These are phyloP conservation scores for Medicago ruthenica DNA, from an alignment of 306 rosid species.

Conservation along the genomic window DNA sequence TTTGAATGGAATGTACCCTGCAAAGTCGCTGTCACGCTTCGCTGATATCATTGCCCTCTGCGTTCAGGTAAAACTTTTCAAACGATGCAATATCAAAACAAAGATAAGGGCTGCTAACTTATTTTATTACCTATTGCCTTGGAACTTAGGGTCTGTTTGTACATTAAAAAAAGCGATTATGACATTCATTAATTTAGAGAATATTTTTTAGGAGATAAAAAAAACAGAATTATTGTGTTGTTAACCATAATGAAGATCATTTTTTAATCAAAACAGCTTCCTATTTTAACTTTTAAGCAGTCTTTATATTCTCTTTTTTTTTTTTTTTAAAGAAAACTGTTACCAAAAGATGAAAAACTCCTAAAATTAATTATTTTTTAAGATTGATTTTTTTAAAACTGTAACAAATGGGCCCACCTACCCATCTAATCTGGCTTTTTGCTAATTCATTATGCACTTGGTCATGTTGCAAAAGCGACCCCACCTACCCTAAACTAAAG, in stretches of 20 bases:
- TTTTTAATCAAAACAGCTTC: too few species aligned
- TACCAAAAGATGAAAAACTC: too few species aligned
- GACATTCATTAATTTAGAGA: too few species aligned
- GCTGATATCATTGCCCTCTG: constrained; percentile 94
- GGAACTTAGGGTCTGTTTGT: not conserved
- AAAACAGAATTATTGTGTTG: too few species aligned
- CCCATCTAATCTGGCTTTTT: not conserved
- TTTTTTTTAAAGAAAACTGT: too few species aligned
- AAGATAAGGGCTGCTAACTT: constrained; percentile 8
- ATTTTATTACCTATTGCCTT: constrained; percentile 10
- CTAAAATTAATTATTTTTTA: too few species aligned
- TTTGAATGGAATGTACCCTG: constrained; percentile 94
- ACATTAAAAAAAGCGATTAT: too few species aligned
- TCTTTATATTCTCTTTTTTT: too few species aligned
- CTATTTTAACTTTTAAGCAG: too few species aligned
- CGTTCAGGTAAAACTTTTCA: constrained; percentile 76
- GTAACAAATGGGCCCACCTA: not conserved
- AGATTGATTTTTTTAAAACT: too few species aligned
- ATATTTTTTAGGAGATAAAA: too few species aligned
- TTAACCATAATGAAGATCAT: too few species aligned
- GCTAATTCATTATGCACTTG: not conserved
- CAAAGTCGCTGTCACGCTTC: constrained; percentile 93
- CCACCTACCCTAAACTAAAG: constrained; percentile 5
- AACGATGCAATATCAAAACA: constrained; percentile 18
- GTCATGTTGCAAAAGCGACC: not conserved